These are phyloP conservation scores for Zymoseptoria passerinii DNA, from an alignment of 2,329 filamentous ascomycete genomes.

Conservation along the genomic window DNA sequence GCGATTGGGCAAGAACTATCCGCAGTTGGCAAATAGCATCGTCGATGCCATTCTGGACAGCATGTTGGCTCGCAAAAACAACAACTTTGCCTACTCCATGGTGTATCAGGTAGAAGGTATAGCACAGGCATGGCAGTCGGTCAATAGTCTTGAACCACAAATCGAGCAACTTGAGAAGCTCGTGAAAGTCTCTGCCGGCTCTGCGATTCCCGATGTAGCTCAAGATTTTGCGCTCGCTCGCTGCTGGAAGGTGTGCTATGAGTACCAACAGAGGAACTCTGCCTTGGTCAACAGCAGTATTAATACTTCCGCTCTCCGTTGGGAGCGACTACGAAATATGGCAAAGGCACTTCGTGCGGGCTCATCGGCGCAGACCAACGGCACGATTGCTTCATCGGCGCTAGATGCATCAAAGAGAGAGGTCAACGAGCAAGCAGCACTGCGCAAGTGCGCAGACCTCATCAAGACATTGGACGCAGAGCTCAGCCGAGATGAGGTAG, in stretches of 20 bases:
- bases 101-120: constrained; percentile 39
- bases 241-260: constrained; percentile 20
- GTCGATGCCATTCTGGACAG: constrained; percentile 28
- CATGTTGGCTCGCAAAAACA: constrained; percentile 20
- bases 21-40: constrained; percentile 13
- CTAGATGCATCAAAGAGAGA: constrained; percentile 21
- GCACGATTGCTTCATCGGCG: constrained; percentile 13
- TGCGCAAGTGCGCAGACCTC: constrained; percentile 17
- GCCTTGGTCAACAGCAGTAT: not conserved
- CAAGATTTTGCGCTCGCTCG: constrained; percentile 32
- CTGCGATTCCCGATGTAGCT: constrained; percentile 37
- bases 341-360: not conserved
- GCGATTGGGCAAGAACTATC: constrained; percentile 21
- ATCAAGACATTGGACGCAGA: constrained; percentile 1
- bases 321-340: constrained; percentile 5
- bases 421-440: constrained; percentile 15
- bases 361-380: constrained; percentile 12
- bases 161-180: constrained; percentile 21
- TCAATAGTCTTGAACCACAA: constrained; percentile 12
- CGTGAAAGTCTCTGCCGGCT: constrained; percentile 28
- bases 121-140: constrained; percentile 25
- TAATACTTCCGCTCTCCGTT: constrained; percentile 2
- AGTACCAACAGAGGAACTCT: not conserved
- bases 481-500: not conserved
- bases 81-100: constrained; percentile 35